These are phyloP conservation scores for Trichosporon sp. DNA, from an alignment of 1,284 basidiomycete genomes.

Conservation along the genomic window DNA sequence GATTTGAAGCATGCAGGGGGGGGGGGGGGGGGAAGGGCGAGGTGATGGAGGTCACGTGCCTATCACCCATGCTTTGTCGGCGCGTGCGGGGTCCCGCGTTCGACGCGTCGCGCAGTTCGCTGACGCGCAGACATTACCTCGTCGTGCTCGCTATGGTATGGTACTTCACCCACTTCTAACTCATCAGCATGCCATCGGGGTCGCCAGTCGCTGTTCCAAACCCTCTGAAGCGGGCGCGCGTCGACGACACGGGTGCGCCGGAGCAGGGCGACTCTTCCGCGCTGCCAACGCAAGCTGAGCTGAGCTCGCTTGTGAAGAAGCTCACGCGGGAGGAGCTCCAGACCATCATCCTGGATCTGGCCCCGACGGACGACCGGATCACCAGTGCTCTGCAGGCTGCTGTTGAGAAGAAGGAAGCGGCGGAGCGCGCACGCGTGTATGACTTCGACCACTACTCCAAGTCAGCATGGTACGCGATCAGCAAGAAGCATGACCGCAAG, in stretches of 20 bases:
- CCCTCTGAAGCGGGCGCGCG: background rate
- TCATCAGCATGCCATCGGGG: background rate
- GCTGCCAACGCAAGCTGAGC: background rate
- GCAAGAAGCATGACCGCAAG: background rate
- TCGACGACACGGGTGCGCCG: background rate
- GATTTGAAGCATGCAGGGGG: too few species aligned
- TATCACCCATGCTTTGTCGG: background rate
- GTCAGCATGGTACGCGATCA: background rate
- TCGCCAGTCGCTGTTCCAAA: background rate
- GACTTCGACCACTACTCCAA: slow-evolving; percentile 3
- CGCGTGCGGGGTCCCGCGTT: background rate
- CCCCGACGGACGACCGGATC: background rate
- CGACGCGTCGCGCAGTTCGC: too few species aligned
- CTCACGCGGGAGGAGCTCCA: background rate
- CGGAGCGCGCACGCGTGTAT: background rate
- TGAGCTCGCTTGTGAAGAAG: background rate
- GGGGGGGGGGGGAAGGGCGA: too few species aligned
- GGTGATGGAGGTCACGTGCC: too few species aligned
- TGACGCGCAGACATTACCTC: background rate
- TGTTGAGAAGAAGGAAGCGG: background rate
- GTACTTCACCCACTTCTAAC: background rate
- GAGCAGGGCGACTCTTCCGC: background rate
- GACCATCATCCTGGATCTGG: background rate
- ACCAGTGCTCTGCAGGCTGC: background rate
- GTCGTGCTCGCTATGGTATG: background rate